Evolutionary conservation across 2,329 filamentous ascomycete species (phyloP), one percentile per base, ranked within the genome.

Genomic region (Onygenales sp.): DNA sequence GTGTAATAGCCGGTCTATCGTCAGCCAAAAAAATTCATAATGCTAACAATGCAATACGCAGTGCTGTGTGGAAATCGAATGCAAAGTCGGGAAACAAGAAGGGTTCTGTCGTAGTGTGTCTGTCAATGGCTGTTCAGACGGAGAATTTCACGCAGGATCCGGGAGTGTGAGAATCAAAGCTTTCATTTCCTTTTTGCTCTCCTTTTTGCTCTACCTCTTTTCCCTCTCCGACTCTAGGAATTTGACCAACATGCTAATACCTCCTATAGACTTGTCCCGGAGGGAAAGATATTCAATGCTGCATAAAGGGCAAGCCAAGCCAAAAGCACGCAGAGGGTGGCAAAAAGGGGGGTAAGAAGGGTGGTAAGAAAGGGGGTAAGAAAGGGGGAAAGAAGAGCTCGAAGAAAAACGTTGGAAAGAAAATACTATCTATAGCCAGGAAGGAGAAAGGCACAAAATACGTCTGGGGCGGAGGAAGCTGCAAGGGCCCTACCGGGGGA

Each of bases 371-470:
- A 11, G 36, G 36, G 5, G 47, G 47, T 14, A 13, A 41, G 3
- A 48, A 47, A 7, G n/a, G 31, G 7, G 45, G 36, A 11, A 41
- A 14, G 2, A 33, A 43, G 27, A 35, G 11, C 27, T 21, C 43
- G 36, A 50, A 42, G 39, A 42, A 42, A 31, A 31, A 17, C 32
- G 62, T 70, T 17, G 66, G 67, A 52, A 66, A 66, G 42, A 65
- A 65, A 50, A 63, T 76, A 50, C 59, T 76, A 54, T 71, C 72
- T 62, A 76, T 75, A 66, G 69, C 74, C 62, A 75, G 77, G 73
- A 64, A 71, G 55, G 71, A 73, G 49, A 61, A 76, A 36, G 75
- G 75, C 33, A 56, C 75, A 32, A 62, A 61, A 5, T 65, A 64
- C 53, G 63, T 61, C 11, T 65, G 63, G 63, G 63, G 63, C 14